These are phyloP conservation scores for Linum tenue DNA, from an alignment of 345 rosid species.

Conservation along the genomic window DNA sequence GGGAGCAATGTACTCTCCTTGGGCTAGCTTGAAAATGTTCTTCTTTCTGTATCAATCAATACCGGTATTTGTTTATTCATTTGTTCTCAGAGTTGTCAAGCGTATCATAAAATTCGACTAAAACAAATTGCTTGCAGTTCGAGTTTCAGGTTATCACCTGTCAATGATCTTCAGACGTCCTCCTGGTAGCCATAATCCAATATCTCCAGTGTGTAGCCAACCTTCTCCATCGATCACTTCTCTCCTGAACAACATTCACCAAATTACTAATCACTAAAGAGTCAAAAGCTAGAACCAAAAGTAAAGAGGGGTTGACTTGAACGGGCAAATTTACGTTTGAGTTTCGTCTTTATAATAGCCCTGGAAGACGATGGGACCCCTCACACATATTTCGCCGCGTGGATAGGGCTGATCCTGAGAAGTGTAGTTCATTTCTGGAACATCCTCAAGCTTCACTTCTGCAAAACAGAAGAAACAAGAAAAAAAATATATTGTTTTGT, in stretches of 20 bases:
- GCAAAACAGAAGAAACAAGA: constrained; percentile 15
- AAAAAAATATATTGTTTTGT: constrained; percentile 1
- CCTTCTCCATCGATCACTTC: constrained; percentile 85
- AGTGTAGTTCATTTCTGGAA: constrained; percentile 92
- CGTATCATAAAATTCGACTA: background rate
- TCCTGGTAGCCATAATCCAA: constrained; percentile 81
- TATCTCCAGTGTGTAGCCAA: constrained; percentile 97
- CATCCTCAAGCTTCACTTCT: constrained; percentile 96
- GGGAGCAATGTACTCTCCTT: constrained; percentile 98
- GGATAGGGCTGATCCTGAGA: constrained; percentile 79
- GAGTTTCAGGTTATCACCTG: constrained; percentile 35
- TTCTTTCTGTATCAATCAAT: constrained; percentile 59
- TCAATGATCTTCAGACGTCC: constrained; percentile 96
- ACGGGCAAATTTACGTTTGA: constrained; percentile 52
- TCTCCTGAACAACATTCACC: constrained; percentile 43
- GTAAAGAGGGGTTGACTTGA: constrained; percentile 8
- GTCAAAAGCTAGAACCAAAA: constrained; percentile 3
- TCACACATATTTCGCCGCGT: constrained; percentile 95
- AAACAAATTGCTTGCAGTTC: background rate
- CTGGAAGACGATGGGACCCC: constrained; percentile 77
- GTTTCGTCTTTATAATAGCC: constrained; percentile 90
- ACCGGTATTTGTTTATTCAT: background rate
- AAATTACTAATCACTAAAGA: background rate
- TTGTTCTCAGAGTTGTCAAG: background rate
- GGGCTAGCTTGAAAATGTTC: constrained; percentile 96